phyloP scores from a whole-genome alignment of 108 stramenopile species.

The Licmophora abbreviata region DNA sequence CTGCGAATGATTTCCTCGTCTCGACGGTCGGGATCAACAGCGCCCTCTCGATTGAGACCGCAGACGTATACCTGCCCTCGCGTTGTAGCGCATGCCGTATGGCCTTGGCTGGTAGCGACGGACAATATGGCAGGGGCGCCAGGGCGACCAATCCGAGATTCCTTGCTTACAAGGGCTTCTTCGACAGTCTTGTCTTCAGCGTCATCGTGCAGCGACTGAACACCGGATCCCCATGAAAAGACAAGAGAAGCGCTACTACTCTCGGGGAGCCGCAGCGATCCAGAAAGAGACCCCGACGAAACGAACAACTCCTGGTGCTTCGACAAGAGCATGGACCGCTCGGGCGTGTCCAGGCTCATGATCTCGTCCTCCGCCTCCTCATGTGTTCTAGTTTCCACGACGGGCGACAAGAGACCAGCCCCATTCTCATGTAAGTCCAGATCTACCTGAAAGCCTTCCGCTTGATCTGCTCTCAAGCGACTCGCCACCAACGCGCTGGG shows the following conservation, averaged over 20 bases:
- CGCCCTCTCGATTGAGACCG: conserved; percentile 50
- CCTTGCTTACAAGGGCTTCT: conserved; percentile 1
- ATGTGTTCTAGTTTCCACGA: not conserved
- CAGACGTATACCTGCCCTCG: conserved; percentile 39
- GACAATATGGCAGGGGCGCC: conserved; percentile 33
- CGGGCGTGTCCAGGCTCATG: too few relatives aligned
- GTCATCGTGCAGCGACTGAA: conserved; percentile 43
- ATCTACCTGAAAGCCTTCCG: conserved; percentile 3
- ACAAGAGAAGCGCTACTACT: conserved; percentile 10
- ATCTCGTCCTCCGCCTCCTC: too few relatives aligned
- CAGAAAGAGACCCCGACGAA: conserved; percentile 3
- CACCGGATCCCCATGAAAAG: conserved; percentile 38
- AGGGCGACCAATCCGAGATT: conserved; percentile 40
- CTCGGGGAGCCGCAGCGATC: conserved; percentile 6
- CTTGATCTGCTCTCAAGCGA: conserved; percentile 4
- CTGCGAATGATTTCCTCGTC: conserved; percentile 15
- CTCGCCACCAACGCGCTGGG: conserved; percentile 16
- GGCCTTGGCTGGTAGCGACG: conserved; percentile 31
- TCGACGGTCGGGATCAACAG: conserved; percentile 45
- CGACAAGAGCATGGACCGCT: too few relatives aligned
- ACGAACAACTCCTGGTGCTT: conserved; percentile 1
- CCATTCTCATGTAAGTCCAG: conserved; percentile 3
- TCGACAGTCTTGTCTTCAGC: conserved; percentile 14
- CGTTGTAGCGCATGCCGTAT: conserved; percentile 46
- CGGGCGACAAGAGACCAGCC: not conserved